Percentiles rank a stretch among this genome's conserved stretches.
These are phyloP conservation scores for Xylogone sp. DNA, from an alignment of 2,329 filamentous ascomycete species.

Conservation along the genomic window DNA sequence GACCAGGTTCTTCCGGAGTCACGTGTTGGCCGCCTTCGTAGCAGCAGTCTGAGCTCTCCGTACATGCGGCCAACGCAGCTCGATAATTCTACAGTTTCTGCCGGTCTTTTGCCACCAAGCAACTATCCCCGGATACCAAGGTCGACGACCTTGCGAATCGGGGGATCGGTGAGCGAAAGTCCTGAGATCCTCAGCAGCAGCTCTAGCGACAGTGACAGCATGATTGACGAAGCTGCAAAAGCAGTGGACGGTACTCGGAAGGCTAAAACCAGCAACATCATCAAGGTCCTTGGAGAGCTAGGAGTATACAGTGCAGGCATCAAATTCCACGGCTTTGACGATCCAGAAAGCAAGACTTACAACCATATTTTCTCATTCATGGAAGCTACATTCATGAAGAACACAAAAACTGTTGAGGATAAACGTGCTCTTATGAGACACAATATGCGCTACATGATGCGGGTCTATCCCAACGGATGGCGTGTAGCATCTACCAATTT, in stretches of 20 bases:
- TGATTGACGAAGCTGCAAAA: constrained; percentile 49
- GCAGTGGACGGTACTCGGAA: constrained; percentile 54
- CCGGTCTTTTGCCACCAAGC: constrained; percentile 50
- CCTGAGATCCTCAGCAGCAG: constrained; percentile 53
- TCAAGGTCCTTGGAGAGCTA: constrained; percentile 75
- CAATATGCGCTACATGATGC: constrained; percentile 88
- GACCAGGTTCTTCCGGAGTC: constrained; percentile 39
- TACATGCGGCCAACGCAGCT: constrained; percentile 59
- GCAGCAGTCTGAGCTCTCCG: constrained; percentile 75
- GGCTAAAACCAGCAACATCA: constrained; percentile 75
- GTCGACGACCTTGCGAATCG: constrained; percentile 16
- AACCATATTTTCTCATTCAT: constrained; percentile 97
- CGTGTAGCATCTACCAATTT: constrained; percentile 90
- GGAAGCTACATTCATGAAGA: constrained; percentile 80
- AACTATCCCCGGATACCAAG: constrained; percentile 28
- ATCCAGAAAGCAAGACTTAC: constrained; percentile 74
- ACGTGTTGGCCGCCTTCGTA: constrained; percentile 48
- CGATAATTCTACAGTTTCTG: constrained; percentile 53
- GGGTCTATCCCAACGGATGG: constrained; percentile 83
- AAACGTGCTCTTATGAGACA: constrained; percentile 81
- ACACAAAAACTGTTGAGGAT: constrained; percentile 70
- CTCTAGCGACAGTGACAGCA: constrained; percentile 77
- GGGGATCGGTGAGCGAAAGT: constrained; percentile 19
- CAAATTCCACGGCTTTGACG: constrained; percentile 80
- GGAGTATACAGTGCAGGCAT: constrained; percentile 73